Evolutionary conservation across 352 stramenopile species (phyloP).

Genomic region (Aphanomyces euteiches): DNA sequence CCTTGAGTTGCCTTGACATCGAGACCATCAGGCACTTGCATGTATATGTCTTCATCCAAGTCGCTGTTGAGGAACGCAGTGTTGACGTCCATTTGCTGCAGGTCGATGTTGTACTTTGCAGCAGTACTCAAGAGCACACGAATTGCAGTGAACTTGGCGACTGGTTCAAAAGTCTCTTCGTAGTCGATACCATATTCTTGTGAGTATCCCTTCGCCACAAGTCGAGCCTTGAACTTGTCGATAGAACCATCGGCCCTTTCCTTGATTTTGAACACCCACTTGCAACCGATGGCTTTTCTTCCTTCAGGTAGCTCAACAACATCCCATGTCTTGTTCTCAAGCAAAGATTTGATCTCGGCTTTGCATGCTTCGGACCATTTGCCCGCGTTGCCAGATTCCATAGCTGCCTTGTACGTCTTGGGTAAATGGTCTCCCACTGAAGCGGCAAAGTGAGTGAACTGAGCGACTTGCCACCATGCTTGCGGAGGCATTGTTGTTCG

Average conservation of each 20-base stretch:
- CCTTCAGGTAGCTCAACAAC: constrained; percentile 1
- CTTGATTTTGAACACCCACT: constrained; percentile 35
- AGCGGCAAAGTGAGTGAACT: background rate
- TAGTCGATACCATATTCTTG: constrained; percentile 35
- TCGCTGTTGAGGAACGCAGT: constrained; percentile 42
- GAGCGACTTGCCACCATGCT: background rate
- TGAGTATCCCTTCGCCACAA: constrained; percentile 28
- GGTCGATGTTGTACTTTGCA: constrained; percentile 15
- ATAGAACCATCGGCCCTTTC: constrained; percentile 28
- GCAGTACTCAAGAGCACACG: constrained; percentile 30
- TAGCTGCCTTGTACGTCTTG: background rate
- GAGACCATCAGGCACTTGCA: background rate
- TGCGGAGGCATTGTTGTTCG: constrained; percentile 2
- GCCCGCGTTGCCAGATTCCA: background rate
- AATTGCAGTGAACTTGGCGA: constrained; percentile 30
- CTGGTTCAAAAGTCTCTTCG: constrained; percentile 34
- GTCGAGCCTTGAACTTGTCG: constrained; percentile 34
- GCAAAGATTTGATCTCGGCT: background rate
- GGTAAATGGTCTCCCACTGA: background rate
- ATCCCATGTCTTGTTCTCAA: constrained; percentile 33
- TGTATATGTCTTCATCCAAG: constrained; percentile 28
- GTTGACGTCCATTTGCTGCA: constrained; percentile 35
- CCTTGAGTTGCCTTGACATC: constrained; percentile 6
- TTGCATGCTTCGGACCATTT: background rate
- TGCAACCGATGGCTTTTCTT: constrained; percentile 32